These are phyloP conservation scores for Malus hybrid DNA, from an alignment of 331 rosid genomes.

Conservation along the genomic window DNA sequence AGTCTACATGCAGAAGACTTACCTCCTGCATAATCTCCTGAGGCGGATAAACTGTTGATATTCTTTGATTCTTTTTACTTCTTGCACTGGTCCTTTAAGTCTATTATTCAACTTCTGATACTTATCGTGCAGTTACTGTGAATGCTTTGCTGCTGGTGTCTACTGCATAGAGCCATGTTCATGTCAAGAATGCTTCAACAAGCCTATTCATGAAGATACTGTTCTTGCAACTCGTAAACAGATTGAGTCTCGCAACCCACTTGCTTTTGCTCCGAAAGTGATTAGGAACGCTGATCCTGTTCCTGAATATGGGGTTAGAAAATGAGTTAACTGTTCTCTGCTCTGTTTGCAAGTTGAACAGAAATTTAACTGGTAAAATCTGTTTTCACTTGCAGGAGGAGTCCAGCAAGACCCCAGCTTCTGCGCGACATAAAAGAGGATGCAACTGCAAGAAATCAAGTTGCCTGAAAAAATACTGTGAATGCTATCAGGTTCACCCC, in stretches of 20 bases:
- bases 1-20: background rate
- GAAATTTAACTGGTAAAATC: conserved; percentile 6
- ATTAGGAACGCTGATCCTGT: conserved; percentile 50
- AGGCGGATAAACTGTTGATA: background rate
- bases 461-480: conserved; percentile 85
- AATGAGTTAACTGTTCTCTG: background rate
- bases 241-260: conserved; percentile 86
- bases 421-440: conserved; percentile 83
- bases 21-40: background rate
- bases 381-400: conserved; percentile 52
- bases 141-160: conserved; percentile 92
- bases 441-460: conserved; percentile 94
- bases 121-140: conserved; percentile 62
- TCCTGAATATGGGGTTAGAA: conserved; percentile 64
- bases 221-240: conserved; percentile 84
- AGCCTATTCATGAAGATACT: conserved; percentile 66
- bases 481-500: conserved; percentile 74
- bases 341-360: background rate
- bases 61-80: background rate
- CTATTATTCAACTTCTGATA: background rate
- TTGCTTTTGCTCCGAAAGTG: conserved; percentile 96
- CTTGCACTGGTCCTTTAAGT: background rate
- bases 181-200: conserved; percentile 80
- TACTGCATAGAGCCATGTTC: conserved; percentile 79
- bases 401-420: conserved; percentile 75